Evolutionary conservation across 305 asterid species (phyloP), one percentile per base, ranked within the genome.

Genomic region (Fraxinus angustifolia): DNA sequence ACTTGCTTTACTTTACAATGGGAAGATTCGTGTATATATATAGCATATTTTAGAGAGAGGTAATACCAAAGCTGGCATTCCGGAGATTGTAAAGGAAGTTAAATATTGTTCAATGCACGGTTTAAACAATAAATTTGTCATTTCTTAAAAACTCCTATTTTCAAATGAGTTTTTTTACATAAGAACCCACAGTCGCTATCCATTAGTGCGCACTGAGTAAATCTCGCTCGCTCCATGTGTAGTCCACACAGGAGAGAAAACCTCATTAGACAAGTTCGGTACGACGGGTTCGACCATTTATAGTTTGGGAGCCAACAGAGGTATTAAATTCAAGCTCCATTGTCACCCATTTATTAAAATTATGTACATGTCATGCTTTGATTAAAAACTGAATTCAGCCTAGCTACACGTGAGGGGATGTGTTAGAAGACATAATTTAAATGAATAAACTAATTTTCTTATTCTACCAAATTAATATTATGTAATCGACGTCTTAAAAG

Each of bases 21-120:
- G 80, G 76, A 71, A 34, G 73, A 36, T 40, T 58, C 34, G 74
- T 33, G 74, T 0, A 21, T 78, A 78, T 85, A 83, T 75, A 81
- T 83, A 81, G 73, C 23, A 79, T 33, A 17, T 8, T 72, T 58
- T 31, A n/a, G 4, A 40, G 50, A 8, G 34, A 21, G 17, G 3
- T 11, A 38, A 30, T 2, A 58, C 56, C 19, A 28, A 4, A 14
- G 84, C 84, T 77, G 84, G 84, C 79, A 16, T 16, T 28, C 36
- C 8, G 26, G 16, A 68, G 58, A 10, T 30, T 76, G 79, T n/a
- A 33, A 73, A 78, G n/a, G 50, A 53, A 58, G 19, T 38, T 60
- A 60, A 60, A 21, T 60, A 21, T 62, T 62, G 16, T 21, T 23
- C 11, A 19, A 26, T 62, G 31, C 8, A 26, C 0, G 17, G 35